phyloP scores from a whole-genome alignment of 768 basidiomycete genomes.

The Lactarius pseudohatsudake region DNA sequence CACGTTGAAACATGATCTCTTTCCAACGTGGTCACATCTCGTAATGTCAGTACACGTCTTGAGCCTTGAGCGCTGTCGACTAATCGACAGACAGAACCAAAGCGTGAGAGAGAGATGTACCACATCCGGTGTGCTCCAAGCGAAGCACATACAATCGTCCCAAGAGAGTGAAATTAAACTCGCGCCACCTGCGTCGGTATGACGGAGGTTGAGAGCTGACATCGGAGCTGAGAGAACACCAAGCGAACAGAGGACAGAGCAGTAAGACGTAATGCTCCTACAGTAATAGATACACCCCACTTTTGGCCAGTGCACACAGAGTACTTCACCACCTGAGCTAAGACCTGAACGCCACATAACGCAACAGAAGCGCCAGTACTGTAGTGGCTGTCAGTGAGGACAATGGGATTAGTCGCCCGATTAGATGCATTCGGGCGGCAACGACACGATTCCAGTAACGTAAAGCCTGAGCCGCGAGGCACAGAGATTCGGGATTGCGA shows the following conservation, averaged over 20 bases:
- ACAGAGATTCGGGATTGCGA: constrained; percentile 2
- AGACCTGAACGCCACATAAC: constrained; percentile 5
- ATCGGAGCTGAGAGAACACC: not conserved
- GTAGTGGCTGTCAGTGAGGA: not conserved
- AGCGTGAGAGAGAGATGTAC: constrained; percentile 10
- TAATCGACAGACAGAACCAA: not conserved
- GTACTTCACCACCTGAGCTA: not conserved
- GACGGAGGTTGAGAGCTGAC: not conserved
- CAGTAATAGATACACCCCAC: not conserved
- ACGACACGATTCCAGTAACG: not conserved
- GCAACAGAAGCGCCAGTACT: not conserved
- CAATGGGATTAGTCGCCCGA: constrained; percentile 2
- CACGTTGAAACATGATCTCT: not conserved
- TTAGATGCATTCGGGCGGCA: constrained; percentile 12
- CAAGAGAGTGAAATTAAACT: constrained; percentile 12
- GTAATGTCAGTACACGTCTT: constrained; percentile 1
- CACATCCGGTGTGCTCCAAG: constrained; percentile 9
- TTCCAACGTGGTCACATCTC: not conserved
- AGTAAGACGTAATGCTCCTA: not conserved
- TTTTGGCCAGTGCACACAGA: not conserved
- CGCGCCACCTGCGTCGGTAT: not conserved
- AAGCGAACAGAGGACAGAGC: not conserved
- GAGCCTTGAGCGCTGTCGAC: constrained; percentile 1
- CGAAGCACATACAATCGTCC: constrained; percentile 8
- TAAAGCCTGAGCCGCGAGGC: constrained; percentile 2